Percentiles rank a stretch among this genome's conserved stretches.
Conservation (phyloP, 495 filamentous ascomycete genomes). For the Tuber calosporum region DNA sequence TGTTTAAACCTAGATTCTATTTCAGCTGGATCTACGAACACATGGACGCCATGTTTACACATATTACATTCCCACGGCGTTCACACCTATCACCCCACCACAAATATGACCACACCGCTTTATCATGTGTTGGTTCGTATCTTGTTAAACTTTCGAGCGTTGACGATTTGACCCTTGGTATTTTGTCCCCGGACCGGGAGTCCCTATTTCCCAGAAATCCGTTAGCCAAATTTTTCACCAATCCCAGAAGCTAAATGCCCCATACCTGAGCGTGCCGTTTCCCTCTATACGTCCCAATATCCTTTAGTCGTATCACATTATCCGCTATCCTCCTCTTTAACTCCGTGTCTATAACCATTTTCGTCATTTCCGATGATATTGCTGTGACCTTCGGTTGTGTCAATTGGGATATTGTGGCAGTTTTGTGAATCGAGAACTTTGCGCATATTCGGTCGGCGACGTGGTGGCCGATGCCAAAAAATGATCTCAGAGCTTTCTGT, state of each 20-base stretch:
- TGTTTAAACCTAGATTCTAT: neutral
- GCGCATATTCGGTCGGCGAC: slow-evolving; percentile 68
- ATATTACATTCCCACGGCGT: neutral
- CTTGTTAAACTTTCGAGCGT: slow-evolving; percentile 69
- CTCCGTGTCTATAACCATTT: slow-evolving; percentile 85
- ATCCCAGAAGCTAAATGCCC: neutral
- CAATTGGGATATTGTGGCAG: slow-evolving; percentile 64
- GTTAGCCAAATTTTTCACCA: neutral
- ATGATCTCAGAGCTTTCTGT: slow-evolving; percentile 74
- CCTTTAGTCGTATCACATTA: slow-evolving; percentile 76
- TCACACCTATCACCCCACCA: neutral
- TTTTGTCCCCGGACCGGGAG: slow-evolving; percentile 51
- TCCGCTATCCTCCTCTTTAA: slow-evolving; percentile 66
- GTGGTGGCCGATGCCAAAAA: slow-evolving; percentile 80
- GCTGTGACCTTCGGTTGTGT: slow-evolving; percentile 64
- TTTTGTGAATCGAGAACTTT: slow-evolving; percentile 76
- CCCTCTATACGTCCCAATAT: slow-evolving; percentile 86
- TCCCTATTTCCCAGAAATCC: slow-evolving; percentile 18
- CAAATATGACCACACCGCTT: neutral
- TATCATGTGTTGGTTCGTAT: slow-evolving; percentile 48
- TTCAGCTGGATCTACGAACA: neutral
- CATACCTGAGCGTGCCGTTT: slow-evolving; percentile 63
- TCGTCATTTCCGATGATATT: slow-evolving; percentile 73
- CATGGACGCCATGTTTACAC: neutral
- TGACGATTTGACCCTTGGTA: slow-evolving; percentile 71